Evolutionary conservation across 2,329 filamentous ascomycete genomes (phyloP), one percentile per base, ranked within the genome.

Genomic region (Pseudocercospora macadamiae): DNA sequence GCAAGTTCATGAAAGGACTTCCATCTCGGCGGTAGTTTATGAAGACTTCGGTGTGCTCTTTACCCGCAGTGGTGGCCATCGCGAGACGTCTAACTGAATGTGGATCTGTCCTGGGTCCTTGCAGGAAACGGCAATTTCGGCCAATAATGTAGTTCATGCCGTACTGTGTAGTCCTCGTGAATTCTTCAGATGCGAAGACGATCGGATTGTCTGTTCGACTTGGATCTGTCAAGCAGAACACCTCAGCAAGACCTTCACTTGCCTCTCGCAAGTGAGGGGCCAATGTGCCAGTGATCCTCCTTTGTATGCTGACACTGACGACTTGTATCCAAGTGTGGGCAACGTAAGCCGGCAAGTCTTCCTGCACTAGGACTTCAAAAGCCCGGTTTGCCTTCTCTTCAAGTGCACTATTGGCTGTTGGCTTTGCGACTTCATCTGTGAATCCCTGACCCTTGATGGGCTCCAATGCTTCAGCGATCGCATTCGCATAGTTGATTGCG

Each of bases 181-280:
- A 92, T 72, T 90, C 88, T 80, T 90, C 86, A 3, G 88, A 91
- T 5, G 88, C 87, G 73, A 91, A 90, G 1, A 91, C 84, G 60
- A 92, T 89, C 0, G 89, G 89, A 68, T 91, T 91, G 61, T 91
- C 89, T 1, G 82, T 78, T 57, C 88, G 79, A 1, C 87, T 89
- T 7, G 89, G 88, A 70, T 93, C 89, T 0, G 88, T 89, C 55
- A 92, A 73, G 69, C 89, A 92, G 66, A 91, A 92, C 0, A 90
- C 88, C 70, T 92, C 89, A 0, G 88, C 89, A 59, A 92, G 72
- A 0, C 88, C 89, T 71, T 92, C 88, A 0, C 87, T 89, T n/a
- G 88, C 82, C 44, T 89, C 86, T 42, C 83, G 80, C 21, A 90
- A 75, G 65, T 88, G 80, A 1, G 82, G 76, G 1, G 88, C 84